Evolutionary conservation across 1,139 yeast genomes (phyloP), one percentile per base, ranked within the genome.

Genomic region (Suhomyces terraborum): DNA sequence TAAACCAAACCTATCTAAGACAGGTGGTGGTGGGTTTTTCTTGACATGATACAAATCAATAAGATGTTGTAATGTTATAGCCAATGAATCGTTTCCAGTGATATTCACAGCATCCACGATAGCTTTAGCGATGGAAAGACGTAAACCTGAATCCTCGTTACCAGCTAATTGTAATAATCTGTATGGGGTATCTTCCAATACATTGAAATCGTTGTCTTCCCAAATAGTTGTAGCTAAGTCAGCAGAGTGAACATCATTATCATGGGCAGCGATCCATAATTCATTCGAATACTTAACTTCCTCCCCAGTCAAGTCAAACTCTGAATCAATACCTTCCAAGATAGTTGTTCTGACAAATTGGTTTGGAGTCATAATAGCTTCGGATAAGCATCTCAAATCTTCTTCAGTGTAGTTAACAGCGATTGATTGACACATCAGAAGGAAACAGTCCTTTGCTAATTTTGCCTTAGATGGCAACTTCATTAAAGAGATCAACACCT

Each of bases 261-360:
- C 96, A 58, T 84, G 89, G 44, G 79, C 75, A 14, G 87, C 77
- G 44, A 94, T 82, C 81, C 87, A 91, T 23, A 93, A 64, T 59
- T 91, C 95, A 43, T 74, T 79, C 20, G 84, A 73, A 54, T 77
- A 79, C 6, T 67, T 64, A 56, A 79, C 53, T 32, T 67, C 73
- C 31, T 46, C 47, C 0, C 79, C 73, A n/a, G 73, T 66, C 40
- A 93, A 65, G 48, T 89, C 96, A 52, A 89, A 84, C 56, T 93
- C 97, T 39, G 88, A 79, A 58, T 93, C 98, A 34, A 94, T 62
- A 8, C 84, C 84, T 60, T 93, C 97, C 49, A 94, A 71, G 31
- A 91, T 77, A 1, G 95, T 77, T 8, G 82, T 73, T 50, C 95
- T 81, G 8, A 89, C 94, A 64, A 86, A 85, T 6, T 70, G 64